These are phyloP conservation scores for Rhododendron ferrugineum DNA, from an alignment of 148 eudicot species.

Conservation along the genomic window DNA sequence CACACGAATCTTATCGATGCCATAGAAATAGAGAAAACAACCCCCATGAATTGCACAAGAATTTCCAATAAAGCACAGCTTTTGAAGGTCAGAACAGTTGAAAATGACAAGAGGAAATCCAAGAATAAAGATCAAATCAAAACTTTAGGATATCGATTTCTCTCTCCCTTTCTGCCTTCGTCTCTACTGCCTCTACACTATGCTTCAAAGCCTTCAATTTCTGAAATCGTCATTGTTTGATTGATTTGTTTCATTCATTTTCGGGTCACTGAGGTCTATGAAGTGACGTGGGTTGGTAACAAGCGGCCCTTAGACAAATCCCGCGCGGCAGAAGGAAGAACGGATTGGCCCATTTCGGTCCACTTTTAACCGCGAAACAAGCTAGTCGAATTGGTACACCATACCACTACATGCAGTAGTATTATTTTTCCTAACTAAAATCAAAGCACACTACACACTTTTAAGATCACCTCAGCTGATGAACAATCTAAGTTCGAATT, in stretches of 20 bases:
- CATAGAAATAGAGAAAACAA: not conserved
- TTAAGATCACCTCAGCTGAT: too few relatives aligned
- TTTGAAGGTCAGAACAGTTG: not conserved
- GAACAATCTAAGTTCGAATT: too few relatives aligned
- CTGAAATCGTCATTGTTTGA: not conserved
- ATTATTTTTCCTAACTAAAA: too few relatives aligned
- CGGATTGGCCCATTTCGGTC: not conserved
- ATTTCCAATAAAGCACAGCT: not conserved
- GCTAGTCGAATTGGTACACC: too few relatives aligned
- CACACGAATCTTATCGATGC: not conserved
- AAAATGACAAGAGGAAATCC: not conserved
- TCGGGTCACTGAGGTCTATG: not conserved
- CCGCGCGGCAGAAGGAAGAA: not conserved
- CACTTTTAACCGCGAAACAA: too few relatives aligned
- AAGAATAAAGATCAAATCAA: not conserved
- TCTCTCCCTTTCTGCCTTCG: not conserved
- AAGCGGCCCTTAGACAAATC: not conserved
- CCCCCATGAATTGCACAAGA: not conserved
- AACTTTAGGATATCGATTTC: not conserved
- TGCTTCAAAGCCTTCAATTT: not conserved
- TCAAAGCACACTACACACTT: too few relatives aligned
- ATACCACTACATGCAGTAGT: too few relatives aligned
- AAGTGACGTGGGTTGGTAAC: not conserved
- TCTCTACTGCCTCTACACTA: not conserved
- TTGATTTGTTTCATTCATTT: not conserved